Base-by-base conservation (phyloP, 129 eudicot genomes). In the Ambrosia artemisiifolia region DNA sequence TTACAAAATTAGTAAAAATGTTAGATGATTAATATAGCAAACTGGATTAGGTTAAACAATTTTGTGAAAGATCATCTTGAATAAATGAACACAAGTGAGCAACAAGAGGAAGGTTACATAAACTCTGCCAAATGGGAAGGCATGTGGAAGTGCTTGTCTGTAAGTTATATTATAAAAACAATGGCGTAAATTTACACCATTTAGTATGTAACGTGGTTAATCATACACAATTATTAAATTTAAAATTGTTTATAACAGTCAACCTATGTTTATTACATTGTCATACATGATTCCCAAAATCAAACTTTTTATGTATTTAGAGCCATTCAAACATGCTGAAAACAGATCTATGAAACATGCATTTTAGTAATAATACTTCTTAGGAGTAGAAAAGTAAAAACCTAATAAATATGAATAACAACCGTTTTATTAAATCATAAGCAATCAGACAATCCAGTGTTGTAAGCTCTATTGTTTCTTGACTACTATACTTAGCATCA, bases 391-490 rank as follows among this genome's bases (percentile, higher is more conserved):
- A 9, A 28, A 24, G 12, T 14, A 11, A 11, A 28, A 28, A 57
- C 28, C 64, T 56, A 56, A 56, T 10, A 8, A 24, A 24, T 56
- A 24, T 18, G 35, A 56, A 56, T 11, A 51, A 20, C 0, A 35
- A 32, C 42, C 1, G 34, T 7, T 51, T 51, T 9, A 53, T 38
- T 14, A 65, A n/a, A 65, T 2, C 65, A 13, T 75, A 54, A 75
- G 73, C 38, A 53, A 75, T 75, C 73, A 56, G 16, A 44, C 56
- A 14, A 75, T 53, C 30, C 7, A 19, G 33, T 54, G 57, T 20
- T 51, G 24, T 35, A 56, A 11, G 72, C 30, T 75, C 60, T 49
- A 68, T 9, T 47, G 60, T 14, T 74, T 64, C 53, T 75, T 65
- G 43, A 75, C 66, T 51, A 53, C 49, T 12, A 43, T 5, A 24